Evolutionary conservation across 441 rosid genomes (phyloP), one percentile per base, ranked within the genome.

Genomic region (Francoa sonchifolia): DNA sequence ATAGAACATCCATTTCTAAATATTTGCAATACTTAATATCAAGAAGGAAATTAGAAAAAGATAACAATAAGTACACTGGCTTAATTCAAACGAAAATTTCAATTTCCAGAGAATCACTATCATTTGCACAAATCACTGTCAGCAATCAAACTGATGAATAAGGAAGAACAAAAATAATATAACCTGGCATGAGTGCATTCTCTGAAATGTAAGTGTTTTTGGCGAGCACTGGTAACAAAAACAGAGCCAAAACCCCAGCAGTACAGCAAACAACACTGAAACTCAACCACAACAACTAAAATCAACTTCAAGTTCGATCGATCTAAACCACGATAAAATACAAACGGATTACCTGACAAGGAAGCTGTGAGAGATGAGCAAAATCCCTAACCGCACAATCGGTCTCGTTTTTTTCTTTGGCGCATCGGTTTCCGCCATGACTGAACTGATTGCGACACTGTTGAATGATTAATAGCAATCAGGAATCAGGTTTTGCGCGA

Each of bases 121-220:
- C 33, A 29, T 8, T 1, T 6, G 8, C 11, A 29, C 33, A 8
- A 8, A 29, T n/a, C 8, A 29, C 20, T 21, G 15, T 12, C 18
- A 38, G 22, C 2, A 2, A 27, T 17, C 23, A 2, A 15, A 48
- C n/a, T 18, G 22, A 16, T 36, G 15, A 5, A 19, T 10, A 27
- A 5, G 8, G 19, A 32, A 34, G 4, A 15, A 9, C 32, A 6
- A 17, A 42, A 29, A 7, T 23, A n/a, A 44, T 13, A 8, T 33
- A 13, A 88, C 98, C 94, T 67, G 96, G 96, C 94, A 89, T 77
- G 48, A 89, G 81, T 37, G 96, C 96, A 51, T 89, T 85, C 67
- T 82, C 96, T 10, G 98, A 89, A 48, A 82, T 73, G 30, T 47
- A 77, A 52, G 96, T 82, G 76, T 71, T 89, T 77, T 85, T 85